These are phyloP conservation scores for Trichoderma breve DNA, from an alignment of 2,329 filamentous ascomycete genomes.

Conservation along the genomic window DNA sequence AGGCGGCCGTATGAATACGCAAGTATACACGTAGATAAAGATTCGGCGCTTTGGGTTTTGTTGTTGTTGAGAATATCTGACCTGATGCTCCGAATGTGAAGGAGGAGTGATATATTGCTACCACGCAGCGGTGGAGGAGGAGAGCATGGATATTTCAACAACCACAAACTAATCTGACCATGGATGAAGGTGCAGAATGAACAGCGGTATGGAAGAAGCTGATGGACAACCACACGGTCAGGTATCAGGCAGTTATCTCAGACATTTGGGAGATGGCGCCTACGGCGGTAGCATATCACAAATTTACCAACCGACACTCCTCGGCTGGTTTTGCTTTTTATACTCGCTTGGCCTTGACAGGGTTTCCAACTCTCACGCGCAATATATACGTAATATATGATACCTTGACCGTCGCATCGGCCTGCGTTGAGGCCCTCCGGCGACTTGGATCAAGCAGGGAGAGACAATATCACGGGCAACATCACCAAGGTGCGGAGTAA, in stretches of 20 bases:
- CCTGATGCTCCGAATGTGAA: too few species aligned
- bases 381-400: not conserved
- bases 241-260: not conserved
- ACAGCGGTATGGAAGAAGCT: not conserved
- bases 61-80: not conserved
- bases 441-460: not conserved
- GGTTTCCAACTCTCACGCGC: not conserved
- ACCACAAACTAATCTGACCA: not conserved
- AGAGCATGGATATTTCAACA: not conserved
- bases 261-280: not conserved
- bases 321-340: not conserved
- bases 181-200: not conserved
- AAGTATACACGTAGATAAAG: not conserved
- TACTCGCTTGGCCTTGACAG: not conserved
- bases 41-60: not conserved
- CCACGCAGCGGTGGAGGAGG: not conserved
- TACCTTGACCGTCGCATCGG: not conserved
- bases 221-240: not conserved
- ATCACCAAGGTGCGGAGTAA: constrained; percentile 5
- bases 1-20: not conserved
- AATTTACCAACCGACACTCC: not conserved
- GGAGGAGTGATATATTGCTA: too few species aligned
- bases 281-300: not conserved
- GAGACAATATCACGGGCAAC: constrained; percentile 2
- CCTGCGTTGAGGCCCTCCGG: not conserved